Evolutionary conservation across 495 filamentous ascomycete species (phyloP), one percentile per base, ranked within the genome.

Genomic region (Neurospora sp.): DNA sequence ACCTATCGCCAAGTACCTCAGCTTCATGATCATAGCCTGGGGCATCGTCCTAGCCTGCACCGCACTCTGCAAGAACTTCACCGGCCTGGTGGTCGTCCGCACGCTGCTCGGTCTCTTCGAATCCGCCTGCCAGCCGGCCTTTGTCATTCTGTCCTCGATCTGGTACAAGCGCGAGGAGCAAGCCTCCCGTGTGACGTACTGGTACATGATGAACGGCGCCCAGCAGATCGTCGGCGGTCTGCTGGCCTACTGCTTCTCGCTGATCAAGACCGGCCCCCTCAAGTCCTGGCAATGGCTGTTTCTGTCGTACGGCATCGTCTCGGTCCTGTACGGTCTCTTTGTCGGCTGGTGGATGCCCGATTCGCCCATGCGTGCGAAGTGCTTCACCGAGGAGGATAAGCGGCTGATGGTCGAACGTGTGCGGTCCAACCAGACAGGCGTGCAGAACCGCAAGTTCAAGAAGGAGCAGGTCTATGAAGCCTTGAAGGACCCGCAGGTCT

Each of bases 111-210:
- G 91, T 72, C 85, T 90, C 54, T 92, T 91, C 76, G 91, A 93
- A 73, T 90, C 90, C 16, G 88, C 86, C 72, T 90, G 88, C 77
- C 87, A 90, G 76, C 90, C 90, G 0, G 85, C 84, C 42, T 86
- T 88, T 73, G 79, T 93, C 16, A 77, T 92, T 39, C 82, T 92
- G 23, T 90, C 88, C 0, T 84, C 88, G n/a, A 92, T 92, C 86
- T 93, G 91, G 90, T 92, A 92, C 78, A 89, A 86, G 59, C 85
- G 90, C 11, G 85, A 90, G 70, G 90, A 93, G 74, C 90, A 92
- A 78, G 86, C 90, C 0, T 80, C 83, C 0, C 87, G 87, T 0
- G 89, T 92, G 0, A 89, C 89, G 0, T 91, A 90, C 79, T 93
- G 91, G 89, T 89, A 91, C 78, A 90, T 89, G 88, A 90, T 89